Evolutionary conservation across 495 filamentous ascomycete species (phyloP).

Genomic region (Thozetella sp.): DNA sequence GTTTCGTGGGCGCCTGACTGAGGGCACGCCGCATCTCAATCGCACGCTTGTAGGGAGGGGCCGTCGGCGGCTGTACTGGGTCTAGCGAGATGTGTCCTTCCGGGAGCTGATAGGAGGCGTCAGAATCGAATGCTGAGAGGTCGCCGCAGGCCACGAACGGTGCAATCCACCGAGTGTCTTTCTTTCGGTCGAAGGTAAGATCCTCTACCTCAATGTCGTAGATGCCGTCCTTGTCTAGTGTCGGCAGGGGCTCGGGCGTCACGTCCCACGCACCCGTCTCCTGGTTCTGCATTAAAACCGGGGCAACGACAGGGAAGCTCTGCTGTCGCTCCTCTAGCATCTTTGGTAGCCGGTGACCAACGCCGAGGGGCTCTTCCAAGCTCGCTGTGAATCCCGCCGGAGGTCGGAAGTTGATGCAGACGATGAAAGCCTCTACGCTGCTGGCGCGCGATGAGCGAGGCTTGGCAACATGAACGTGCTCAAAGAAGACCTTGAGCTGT

Average conservation of each 20-base stretch:
- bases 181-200: conserved; percentile 38
- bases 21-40: conserved; percentile 78
- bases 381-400: conserved; percentile 65
- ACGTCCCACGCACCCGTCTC: conserved; percentile 41
- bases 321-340: conserved; percentile 33
- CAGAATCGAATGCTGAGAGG: conserved; percentile 89
- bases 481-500: conserved; percentile 88
- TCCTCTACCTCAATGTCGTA: conserved; percentile 58
- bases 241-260: conserved; percentile 9
- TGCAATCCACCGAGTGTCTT: conserved; percentile 75
- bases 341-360: conserved; percentile 50
- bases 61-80: conserved; percentile 94
- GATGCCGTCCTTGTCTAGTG: conserved; percentile 58
- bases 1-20: conserved; percentile 77
- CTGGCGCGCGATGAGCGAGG: conserved; percentile 90
- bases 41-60: conserved; percentile 90
- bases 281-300: conserved; percentile 35
- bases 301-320: conserved; percentile 36
- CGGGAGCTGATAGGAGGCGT: conserved; percentile 89
- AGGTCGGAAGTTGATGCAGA: conserved; percentile 83
- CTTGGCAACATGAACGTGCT: conserved; percentile 86
- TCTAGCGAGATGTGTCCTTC: conserved; percentile 75
- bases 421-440: conserved; percentile 94
- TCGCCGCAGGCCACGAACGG: conserved; percentile 96
- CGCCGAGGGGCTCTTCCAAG: conserved; percentile 66